Conservation (phyloP, 495 filamentous ascomycete genomes). For the Xylaria longipes region DNA sequence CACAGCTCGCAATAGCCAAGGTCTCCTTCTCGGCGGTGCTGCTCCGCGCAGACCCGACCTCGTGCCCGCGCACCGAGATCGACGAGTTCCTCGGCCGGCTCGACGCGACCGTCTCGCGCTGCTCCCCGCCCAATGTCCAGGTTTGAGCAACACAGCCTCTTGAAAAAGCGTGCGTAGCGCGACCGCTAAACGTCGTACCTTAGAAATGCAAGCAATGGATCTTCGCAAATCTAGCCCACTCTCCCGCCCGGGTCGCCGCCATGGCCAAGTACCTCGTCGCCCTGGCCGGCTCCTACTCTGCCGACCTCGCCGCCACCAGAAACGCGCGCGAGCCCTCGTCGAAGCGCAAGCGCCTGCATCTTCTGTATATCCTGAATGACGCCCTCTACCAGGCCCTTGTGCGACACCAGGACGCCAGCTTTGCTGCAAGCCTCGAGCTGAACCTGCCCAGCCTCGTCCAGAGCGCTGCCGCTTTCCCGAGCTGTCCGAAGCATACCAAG, state of each 20-base stretch:
- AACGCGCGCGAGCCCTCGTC: slow-evolving; percentile 57
- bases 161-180: slow-evolving; percentile 57
- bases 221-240: slow-evolving; percentile 71
- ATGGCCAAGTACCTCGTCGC: slow-evolving; percentile 80
- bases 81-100: slow-evolving; percentile 71
- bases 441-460: slow-evolving; percentile 67
- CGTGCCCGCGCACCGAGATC: slow-evolving; percentile 75
- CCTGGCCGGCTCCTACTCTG: slow-evolving; percentile 65
- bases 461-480: slow-evolving; percentile 65
- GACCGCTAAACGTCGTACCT: slow-evolving; percentile 62
- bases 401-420: slow-evolving; percentile 59
- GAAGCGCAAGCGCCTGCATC: slow-evolving; percentile 74
- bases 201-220: slow-evolving; percentile 91
- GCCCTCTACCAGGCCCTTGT: slow-evolving; percentile 78
- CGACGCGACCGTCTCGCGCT: slow-evolving; percentile 71
- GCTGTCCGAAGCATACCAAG: slow-evolving; percentile 68
- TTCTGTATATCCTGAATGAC: slow-evolving; percentile 86
- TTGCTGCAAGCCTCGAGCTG: slow-evolving; percentile 67
- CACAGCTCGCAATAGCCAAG: slow-evolving; percentile 81
- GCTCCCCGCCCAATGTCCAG: slow-evolving; percentile 88
- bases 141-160: slow-evolving; percentile 74
- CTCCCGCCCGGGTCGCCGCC: slow-evolving; percentile 67
- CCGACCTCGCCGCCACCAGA: slow-evolving; percentile 38
- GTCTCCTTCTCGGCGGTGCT: slow-evolving; percentile 78
- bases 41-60: slow-evolving; percentile 74